Percentiles rank a stretch among this genome's conserved stretches.
Evolutionary conservation across 2,329 filamentous ascomycete genomes (phyloP).

Genomic region (Cladophialophora exuberans): DNA sequence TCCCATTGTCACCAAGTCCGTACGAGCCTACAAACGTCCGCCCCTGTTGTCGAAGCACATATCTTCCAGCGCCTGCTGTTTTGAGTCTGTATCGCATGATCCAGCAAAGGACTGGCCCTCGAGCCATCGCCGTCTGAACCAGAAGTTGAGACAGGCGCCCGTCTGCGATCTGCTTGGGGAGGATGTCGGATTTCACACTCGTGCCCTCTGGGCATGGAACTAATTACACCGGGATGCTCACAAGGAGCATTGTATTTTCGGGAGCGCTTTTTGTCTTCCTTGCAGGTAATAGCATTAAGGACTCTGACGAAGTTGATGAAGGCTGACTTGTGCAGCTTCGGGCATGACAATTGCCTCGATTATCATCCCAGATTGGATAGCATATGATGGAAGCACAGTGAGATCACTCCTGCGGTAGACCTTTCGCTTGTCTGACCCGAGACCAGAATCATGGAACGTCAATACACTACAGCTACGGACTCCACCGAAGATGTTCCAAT

Average conservation of each 20-base stretch:
- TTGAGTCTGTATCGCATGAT: too few relatives aligned
- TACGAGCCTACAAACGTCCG: too few relatives aligned
- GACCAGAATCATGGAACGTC: conserved; percentile 45
- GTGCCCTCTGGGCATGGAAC: conserved; percentile 46
- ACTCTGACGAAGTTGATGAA: neutral
- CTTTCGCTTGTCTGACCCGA: neutral
- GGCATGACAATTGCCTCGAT: conserved; percentile 51
- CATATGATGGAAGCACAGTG: conserved; percentile 50
- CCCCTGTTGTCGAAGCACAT: too few relatives aligned
- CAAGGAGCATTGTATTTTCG: conserved; percentile 53
- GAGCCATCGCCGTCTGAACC: neutral
- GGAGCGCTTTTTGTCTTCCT: conserved; percentile 49
- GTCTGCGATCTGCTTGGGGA: conserved; percentile 15
- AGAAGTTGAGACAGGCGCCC: conserved; percentile 17
- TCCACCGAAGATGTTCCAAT: conserved; percentile 72
- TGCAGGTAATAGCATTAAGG: conserved; percentile 38
- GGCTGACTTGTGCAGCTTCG: conserved; percentile 40
- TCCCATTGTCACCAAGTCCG: too few relatives aligned
- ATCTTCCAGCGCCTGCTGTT: too few relatives aligned
- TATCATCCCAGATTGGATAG: conserved; percentile 53
- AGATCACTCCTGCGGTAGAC: neutral
- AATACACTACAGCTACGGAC: conserved; percentile 70
- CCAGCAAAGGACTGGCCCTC: neutral
- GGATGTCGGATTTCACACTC: conserved; percentile 47
- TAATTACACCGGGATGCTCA: conserved; percentile 53